phyloP scores from a whole-genome alignment of 305 asterid genomes.

The Fraxinus floribunda region DNA sequence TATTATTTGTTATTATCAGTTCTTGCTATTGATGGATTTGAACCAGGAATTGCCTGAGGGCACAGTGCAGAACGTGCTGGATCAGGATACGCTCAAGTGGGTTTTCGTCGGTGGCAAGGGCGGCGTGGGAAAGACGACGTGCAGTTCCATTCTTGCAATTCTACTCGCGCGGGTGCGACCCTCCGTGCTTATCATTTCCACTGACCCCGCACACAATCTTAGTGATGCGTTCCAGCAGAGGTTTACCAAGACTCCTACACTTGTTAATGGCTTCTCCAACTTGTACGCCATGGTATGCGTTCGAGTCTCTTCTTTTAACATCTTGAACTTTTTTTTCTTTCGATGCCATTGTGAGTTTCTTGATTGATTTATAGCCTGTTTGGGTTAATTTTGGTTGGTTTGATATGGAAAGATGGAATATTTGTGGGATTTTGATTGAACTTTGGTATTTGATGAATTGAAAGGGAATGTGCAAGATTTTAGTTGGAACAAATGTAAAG shows the following conservation, averaged over 20 bases:
- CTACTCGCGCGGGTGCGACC: slow-evolving; percentile 53
- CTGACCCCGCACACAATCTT: slow-evolving; percentile 95
- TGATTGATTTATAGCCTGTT: neutral
- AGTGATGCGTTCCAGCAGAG: slow-evolving; percentile 94
- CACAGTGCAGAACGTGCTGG: slow-evolving; percentile 52
- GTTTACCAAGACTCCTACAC: slow-evolving; percentile 81
- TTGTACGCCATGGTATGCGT: slow-evolving; percentile 86
- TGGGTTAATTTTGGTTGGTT: neutral
- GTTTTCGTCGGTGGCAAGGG: slow-evolving; percentile 87
- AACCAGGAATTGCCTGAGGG: slow-evolving; percentile 54
- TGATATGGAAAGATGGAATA: neutral
- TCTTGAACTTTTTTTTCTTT: neutral
- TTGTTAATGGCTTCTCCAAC: slow-evolving; percentile 86
- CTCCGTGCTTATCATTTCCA: slow-evolving; percentile 86
- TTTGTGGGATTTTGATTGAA: neutral
- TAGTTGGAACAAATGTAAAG: neutral
- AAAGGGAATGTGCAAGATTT: neutral
- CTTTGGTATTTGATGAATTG: neutral
- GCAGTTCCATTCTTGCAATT: slow-evolving; percentile 59
- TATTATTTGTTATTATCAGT: neutral
- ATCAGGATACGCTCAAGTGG: slow-evolving; percentile 67
- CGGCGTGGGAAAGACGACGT: slow-evolving; percentile 77
- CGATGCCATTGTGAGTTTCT: neutral
- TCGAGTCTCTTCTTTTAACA: neutral
- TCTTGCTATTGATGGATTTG: slow-evolving; percentile 37